Evolutionary conservation across 345 rosid genomes (phyloP).

Genomic region (Syzygium aromaticum): DNA sequence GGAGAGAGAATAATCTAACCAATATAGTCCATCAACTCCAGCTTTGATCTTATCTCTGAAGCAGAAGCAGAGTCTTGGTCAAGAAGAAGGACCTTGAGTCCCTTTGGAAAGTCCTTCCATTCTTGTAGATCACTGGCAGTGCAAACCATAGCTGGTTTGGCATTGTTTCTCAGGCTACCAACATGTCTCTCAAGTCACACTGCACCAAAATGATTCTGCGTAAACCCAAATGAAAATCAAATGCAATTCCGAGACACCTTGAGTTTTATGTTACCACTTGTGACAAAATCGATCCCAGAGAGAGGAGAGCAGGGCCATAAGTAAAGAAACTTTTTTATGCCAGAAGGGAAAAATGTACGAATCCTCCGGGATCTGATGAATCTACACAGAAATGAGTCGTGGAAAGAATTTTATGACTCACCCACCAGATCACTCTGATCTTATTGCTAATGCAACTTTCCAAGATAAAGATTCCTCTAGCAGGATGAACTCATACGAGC

Average conservation of each 20-base stretch:
- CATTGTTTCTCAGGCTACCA: constrained; percentile 77
- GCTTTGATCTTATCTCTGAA: constrained; percentile 57
- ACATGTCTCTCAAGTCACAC: constrained; percentile 16
- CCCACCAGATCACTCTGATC: background rate
- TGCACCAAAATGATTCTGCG: constrained; percentile 19
- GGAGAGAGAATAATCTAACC: constrained; percentile 40
- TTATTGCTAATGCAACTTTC: background rate
- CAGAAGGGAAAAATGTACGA: background rate
- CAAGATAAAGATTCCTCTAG: background rate
- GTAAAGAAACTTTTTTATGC: background rate
- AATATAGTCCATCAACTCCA: constrained; percentile 81
- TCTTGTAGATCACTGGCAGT: constrained; percentile 69
- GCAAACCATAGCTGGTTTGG: constrained; percentile 95
- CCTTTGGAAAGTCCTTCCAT: constrained; percentile 95
- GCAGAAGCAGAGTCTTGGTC: constrained; percentile 46
- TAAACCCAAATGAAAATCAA: background rate
- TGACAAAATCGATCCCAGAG: background rate
- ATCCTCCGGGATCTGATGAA: background rate
- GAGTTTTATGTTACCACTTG: background rate
- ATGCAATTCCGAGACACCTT: background rate
- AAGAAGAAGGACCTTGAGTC: constrained; percentile 88
- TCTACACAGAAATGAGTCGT: background rate
- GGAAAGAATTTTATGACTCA: background rate
- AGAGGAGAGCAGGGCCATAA: background rate
- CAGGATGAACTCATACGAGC: background rate